These are phyloP conservation scores for Gynostemma pentaphyllum DNA, from an alignment of 306 rosid species.

Conservation along the genomic window DNA sequence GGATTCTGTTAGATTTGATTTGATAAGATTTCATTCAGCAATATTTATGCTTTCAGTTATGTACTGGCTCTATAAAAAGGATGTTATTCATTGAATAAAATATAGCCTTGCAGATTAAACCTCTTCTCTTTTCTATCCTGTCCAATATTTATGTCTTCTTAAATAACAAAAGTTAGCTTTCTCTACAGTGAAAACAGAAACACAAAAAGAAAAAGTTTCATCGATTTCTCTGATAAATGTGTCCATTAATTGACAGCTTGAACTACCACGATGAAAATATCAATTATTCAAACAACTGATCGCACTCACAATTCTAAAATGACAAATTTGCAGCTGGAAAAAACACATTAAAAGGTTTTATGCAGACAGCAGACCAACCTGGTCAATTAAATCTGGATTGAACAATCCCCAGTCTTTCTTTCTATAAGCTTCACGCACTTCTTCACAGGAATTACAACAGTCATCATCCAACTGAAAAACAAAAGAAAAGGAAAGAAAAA, in stretches of 20 bases:
- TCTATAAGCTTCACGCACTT: slow-evolving; percentile 90
- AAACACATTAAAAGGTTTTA: background rate
- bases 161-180: no score
- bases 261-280: background rate
- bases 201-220: background rate
- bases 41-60: no score
- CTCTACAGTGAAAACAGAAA: background rate
- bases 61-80: no score
- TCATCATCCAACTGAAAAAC: slow-evolving; percentile 63
- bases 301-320: background rate
- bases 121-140: no score
- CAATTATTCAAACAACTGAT: background rate
- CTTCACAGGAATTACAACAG: slow-evolving; percentile 88
- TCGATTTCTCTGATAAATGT: background rate
- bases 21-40: no score
- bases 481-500: background rate
- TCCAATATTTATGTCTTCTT: no score
- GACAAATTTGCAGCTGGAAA: background rate
- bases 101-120: no score
- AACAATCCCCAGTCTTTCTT: slow-evolving; percentile 92
- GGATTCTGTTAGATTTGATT: no score
- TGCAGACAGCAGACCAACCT: slow-evolving; percentile 29
- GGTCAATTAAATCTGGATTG: slow-evolving; percentile 82
- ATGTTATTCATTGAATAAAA: no score
- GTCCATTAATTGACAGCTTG: background rate